phyloP scores from a whole-genome alignment of 2,329 filamentous ascomycete genomes.

The Hortaea werneckii region DNA sequence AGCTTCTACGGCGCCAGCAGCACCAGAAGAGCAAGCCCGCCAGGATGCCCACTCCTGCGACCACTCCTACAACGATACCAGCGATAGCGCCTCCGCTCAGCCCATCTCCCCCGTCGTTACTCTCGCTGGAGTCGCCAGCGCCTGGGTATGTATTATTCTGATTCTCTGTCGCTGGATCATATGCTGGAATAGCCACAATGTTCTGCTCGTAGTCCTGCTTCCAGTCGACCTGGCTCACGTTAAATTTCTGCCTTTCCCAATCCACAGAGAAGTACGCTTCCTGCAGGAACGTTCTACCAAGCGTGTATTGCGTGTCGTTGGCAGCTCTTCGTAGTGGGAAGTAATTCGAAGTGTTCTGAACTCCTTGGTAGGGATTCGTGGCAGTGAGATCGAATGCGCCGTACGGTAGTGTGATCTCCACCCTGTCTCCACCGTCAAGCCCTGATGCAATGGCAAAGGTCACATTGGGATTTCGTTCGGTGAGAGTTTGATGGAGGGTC shows the following conservation, averaged over 20 bases:
- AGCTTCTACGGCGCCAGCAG: slow-evolving; percentile 10
- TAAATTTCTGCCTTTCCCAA: slow-evolving; percentile 39
- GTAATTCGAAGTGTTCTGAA: slow-evolving; percentile 53
- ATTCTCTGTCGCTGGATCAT: not conserved
- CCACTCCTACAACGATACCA: slow-evolving; percentile 34
- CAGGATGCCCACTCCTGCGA: slow-evolving; percentile 23
- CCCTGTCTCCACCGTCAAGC: slow-evolving; percentile 23
- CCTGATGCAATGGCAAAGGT: slow-evolving; percentile 34
- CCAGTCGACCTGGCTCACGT: slow-evolving; percentile 32
- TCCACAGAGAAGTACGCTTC: slow-evolving; percentile 48
- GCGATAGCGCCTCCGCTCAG: slow-evolving; percentile 31
- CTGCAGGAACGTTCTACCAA: slow-evolving; percentile 61
- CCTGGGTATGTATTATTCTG: not conserved
- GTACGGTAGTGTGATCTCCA: slow-evolving; percentile 40
- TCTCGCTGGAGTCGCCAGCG: not conserved
- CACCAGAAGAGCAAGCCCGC: slow-evolving; percentile 26
- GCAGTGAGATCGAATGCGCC: slow-evolving; percentile 40
- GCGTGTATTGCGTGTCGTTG: slow-evolving; percentile 46
- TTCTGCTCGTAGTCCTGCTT: slow-evolving; percentile 11
- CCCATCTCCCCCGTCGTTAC: slow-evolving; percentile 1
- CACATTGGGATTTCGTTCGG: slow-evolving; percentile 31
- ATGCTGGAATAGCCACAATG: slow-evolving; percentile 19
- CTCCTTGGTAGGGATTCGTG: slow-evolving; percentile 39
- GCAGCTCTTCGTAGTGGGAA: slow-evolving; percentile 54
- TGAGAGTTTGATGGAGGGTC: slow-evolving; percentile 43